These are phyloP conservation scores for Tranzscheliella williamsii DNA, from an alignment of 1,284 basidiomycete genomes.

Conservation along the genomic window DNA sequence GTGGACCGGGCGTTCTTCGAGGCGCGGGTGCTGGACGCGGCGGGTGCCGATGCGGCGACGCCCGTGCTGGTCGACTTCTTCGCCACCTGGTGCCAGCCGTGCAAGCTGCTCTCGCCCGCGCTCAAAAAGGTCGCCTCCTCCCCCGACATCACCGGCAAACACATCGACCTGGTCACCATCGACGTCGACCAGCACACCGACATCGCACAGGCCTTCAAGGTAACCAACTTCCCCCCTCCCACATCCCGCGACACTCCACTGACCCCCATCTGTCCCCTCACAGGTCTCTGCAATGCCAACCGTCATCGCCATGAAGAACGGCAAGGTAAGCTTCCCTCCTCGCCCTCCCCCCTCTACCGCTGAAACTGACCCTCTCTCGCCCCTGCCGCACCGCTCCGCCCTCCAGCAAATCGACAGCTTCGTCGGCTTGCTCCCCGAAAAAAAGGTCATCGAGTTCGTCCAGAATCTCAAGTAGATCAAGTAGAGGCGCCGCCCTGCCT, in stretches of 20 bases:
- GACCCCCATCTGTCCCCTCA: not conserved
- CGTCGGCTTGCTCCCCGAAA: slow-evolving; percentile 46
- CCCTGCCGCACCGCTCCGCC: not conserved
- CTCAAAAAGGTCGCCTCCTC: slow-evolving; percentile 32
- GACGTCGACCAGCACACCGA: slow-evolving; percentile 45
- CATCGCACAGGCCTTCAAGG: slow-evolving; percentile 21
- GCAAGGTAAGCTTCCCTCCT: slow-evolving; percentile 22
- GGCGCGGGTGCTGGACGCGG: slow-evolving; percentile 12
- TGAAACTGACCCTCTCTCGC: not conserved
- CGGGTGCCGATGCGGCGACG: slow-evolving; percentile 7
- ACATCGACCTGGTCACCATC: slow-evolving; percentile 40
- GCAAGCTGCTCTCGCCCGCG: slow-evolving; percentile 48
- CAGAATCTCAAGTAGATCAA: no score
- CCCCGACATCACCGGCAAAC: slow-evolving; percentile 18
- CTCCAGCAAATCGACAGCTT: slow-evolving; percentile 28
- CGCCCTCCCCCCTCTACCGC: not conserved
- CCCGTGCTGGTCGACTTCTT: slow-evolving; percentile 48
- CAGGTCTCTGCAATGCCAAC: slow-evolving; percentile 47
- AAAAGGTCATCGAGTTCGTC: slow-evolving; percentile 44
- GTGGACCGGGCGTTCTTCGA: slow-evolving; percentile 8
- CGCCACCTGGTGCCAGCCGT: slow-evolving; percentile 51
- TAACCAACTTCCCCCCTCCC: not conserved
- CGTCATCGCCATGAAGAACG: slow-evolving; percentile 40
- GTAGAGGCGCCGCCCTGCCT: no score
- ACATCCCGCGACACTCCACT: not conserved